Evolutionary conservation across 1,284 basidiomycete species (phyloP), one percentile per base, ranked within the genome.

Genomic region (Mycocalia duriaeana): DNA sequence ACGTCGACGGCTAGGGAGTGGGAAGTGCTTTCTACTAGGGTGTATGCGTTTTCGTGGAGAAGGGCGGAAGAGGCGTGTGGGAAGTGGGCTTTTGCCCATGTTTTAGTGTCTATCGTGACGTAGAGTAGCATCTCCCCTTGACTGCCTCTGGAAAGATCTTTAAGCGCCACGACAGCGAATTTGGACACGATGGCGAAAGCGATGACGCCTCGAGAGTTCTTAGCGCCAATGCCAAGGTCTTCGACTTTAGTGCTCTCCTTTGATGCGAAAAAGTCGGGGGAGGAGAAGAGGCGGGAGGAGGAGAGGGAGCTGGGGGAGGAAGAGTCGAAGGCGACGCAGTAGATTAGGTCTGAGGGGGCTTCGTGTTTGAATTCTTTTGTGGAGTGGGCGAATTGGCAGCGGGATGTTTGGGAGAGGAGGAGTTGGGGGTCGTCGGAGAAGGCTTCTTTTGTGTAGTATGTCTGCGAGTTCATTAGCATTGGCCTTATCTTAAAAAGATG

Each of bases 1-100:
- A 98, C 94, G 59, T 99, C 96, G 35, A 99, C 91, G 13, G 89
- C 91, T 34, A 99, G 79, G 8, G 92, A 96, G 61, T 97, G 91
- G 0, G 85, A 83, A 2, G 93, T 95, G 13, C 85, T 88, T 65
- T 98, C 94, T 48, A 99, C 89, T 53, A 99, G 85, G 0, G 95
- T 99, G 65, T 99, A 98, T 7, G 90, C 91, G 60, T 93, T 94
- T 66, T 94, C 91, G 5, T 82, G 77, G 3, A 94, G 75, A 36
- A 79, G 76, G 4, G 89, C 85, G 7, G 82, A 85, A 0, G 81
- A 81, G 3, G 90, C 88, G 57, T 93, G 91, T 4, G 92, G 92
- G 71, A 95, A 94, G 46, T 80, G 79, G 3, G 86, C 89, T 55
- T 82, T 80, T 2, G 85, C 85, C 92, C 92, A 96, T 3, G 73